Conservation (phyloP, 2,329 filamentous ascomycete species). For the Colletotrichum coccodes region DNA sequence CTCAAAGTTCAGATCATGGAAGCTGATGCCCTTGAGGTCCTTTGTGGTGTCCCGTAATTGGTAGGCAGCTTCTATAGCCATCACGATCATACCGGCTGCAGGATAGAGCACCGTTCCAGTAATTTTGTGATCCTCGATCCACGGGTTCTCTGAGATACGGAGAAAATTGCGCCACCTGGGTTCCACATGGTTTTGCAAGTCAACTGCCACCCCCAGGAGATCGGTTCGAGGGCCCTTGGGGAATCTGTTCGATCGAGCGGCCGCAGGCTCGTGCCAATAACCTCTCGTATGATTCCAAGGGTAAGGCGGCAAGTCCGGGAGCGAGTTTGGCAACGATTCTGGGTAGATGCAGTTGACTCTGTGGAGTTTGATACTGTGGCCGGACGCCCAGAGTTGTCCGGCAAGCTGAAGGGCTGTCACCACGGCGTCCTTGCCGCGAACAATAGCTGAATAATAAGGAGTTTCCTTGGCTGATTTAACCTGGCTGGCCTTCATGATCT, state of each 20-base stretch:
- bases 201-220: conserved; percentile 3
- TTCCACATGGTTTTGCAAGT: not conserved
- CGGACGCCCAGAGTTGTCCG: not conserved
- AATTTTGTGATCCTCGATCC: conserved; percentile 57
- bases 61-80: conserved; percentile 35
- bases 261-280: conserved; percentile 28
- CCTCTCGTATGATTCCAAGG: conserved; percentile 31
- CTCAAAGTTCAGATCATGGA: conserved; percentile 2
- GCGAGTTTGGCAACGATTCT: conserved; percentile 17
- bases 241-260: not conserved
- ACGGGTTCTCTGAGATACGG: conserved; percentile 49
- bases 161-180: conserved; percentile 27
- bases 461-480: conserved; percentile 30
- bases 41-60: not conserved
- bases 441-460: conserved; percentile 40
- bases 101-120: conserved; percentile 53
- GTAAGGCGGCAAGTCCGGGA: conserved; percentile 34
- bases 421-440: conserved; percentile 38
- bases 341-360: conserved; percentile 40
- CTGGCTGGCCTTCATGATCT: conserved; percentile 55
- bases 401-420: conserved; percentile 36
- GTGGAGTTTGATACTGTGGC: conserved; percentile 40
- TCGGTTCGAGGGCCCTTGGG: conserved; percentile 1
- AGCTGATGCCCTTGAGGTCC: not conserved
- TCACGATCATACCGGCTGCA: conserved; percentile 45